Conservation (phyloP, 2,329 filamentous ascomycete genomes). For the Pyricularia sp. region DNA sequence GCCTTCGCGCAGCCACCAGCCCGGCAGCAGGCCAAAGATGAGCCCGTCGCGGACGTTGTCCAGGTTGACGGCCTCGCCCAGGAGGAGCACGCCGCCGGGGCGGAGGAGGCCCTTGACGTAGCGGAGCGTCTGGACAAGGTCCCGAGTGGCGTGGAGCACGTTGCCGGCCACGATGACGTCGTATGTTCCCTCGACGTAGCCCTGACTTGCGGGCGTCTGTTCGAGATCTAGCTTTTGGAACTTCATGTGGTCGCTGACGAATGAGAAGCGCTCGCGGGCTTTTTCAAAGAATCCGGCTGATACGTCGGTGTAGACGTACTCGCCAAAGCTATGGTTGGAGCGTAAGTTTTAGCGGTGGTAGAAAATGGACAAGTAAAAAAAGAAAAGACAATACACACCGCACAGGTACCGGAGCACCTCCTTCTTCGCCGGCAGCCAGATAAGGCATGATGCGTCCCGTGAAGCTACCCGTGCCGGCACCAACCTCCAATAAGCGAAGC, state of each 20-base stretch:
- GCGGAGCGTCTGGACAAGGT: conserved; percentile 15
- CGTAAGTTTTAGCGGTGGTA: too few relatives aligned
- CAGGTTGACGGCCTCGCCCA: conserved; percentile 9
- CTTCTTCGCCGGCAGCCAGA: not conserved
- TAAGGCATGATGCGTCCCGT: conserved; percentile 11
- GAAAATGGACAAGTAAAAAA: too few relatives aligned
- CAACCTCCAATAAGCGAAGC: conserved; percentile 24
- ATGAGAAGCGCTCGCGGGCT: conserved; percentile 17
- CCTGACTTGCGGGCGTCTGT: conserved; percentile 16
- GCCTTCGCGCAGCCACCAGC: conserved; percentile 21
- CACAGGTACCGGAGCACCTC: not conserved
- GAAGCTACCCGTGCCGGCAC: conserved; percentile 21
- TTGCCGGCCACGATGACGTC: conserved; percentile 18
- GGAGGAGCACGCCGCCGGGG: conserved; percentile 15
- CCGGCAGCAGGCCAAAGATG: conserved; percentile 19
- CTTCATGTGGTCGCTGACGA: conserved; percentile 12
- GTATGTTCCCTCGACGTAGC: conserved; percentile 16
- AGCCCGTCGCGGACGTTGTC: conserved; percentile 7
- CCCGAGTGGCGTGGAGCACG: conserved; percentile 20
- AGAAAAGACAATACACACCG: too few relatives aligned
- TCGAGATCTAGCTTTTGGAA: conserved; percentile 26
- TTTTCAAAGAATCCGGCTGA: conserved; percentile 26
- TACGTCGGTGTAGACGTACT: conserved; percentile 29
- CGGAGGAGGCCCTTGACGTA: conserved; percentile 18
- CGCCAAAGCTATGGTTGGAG: conserved; percentile 1